Conservation (phyloP, 169 alveolate genomes). For the Fabrea salina region DNA sequence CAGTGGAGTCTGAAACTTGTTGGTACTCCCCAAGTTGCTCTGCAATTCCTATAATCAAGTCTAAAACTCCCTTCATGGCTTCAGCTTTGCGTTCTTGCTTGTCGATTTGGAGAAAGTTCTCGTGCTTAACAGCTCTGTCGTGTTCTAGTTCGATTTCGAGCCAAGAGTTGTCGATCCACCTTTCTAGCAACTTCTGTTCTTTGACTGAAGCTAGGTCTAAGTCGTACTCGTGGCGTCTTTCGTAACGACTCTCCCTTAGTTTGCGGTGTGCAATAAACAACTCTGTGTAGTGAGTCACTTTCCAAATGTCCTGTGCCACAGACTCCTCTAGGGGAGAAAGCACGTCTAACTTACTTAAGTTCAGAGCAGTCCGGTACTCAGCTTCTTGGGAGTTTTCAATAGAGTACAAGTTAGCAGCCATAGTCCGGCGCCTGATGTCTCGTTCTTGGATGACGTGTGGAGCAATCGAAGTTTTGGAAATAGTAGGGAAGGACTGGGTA, state of each 20-base stretch:
- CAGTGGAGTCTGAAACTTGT: conserved; percentile 71
- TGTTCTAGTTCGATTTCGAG: conserved; percentile 63
- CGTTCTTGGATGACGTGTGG: conserved; percentile 38
- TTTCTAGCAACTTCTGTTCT: conserved; percentile 76
- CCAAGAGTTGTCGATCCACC: conserved; percentile 58
- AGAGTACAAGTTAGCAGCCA: conserved; percentile 63
- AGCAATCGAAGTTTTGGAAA: not conserved
- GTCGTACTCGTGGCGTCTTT: conserved; percentile 78
- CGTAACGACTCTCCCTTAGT: conserved; percentile 81
- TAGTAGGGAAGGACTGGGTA: conserved; percentile 13
- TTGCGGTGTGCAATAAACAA: conserved; percentile 77
- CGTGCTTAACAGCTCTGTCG: conserved; percentile 68
- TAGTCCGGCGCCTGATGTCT: conserved; percentile 74
- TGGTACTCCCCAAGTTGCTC: conserved; percentile 73
- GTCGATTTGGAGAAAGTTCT: conserved; percentile 56
- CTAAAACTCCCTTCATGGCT: conserved; percentile 57
- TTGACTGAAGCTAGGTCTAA: conserved; percentile 62
- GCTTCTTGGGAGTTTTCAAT: conserved; percentile 46
- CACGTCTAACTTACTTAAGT: conserved; percentile 43
- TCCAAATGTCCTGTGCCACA: conserved; percentile 77
- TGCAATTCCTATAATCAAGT: conserved; percentile 74
- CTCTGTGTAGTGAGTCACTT: conserved; percentile 79
- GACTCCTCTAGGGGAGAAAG: conserved; percentile 70
- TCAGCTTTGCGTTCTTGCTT: conserved; percentile 62
- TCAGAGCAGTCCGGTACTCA: conserved; percentile 36